Evolutionary conservation across 2,329 filamentous ascomycete genomes (phyloP), one percentile per base, ranked within the genome.

Genomic region (Cladobotryum mycophilum): DNA sequence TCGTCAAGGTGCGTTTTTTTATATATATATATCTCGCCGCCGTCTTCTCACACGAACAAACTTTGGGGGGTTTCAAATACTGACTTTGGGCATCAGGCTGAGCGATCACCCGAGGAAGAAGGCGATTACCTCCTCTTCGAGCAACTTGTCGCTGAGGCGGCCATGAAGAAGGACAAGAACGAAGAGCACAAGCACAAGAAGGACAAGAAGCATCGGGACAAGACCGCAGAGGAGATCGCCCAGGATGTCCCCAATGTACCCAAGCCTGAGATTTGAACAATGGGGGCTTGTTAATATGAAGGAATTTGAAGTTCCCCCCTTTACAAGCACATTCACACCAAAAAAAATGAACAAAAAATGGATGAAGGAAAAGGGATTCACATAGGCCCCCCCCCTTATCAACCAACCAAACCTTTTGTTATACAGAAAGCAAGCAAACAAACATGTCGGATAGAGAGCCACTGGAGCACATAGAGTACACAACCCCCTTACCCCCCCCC

Each of bases 61-160:
- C 17, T 12, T 38, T 20, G 17, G 17, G 38, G n/a, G 22, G 12
- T n/a, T 25, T 13, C 4, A 14, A 1, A 33, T 25, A 34, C 44
- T 38, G 61, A 59, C 48, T 52, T 37, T 55, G 49, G 8, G 15
- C 20, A 34, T 44, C 58, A 96, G 91, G 89, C 92, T 38, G 80
- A 87, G 67, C 85, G 93, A 55, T 86, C 92, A 49, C 86, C 92
- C 40, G 93, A 99, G 57, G 93, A 99, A 74, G 93, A 99, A 70
- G 92, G 93, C 57, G 93, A 97, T 63, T 97, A 95, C 71, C 95
- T 99, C 82, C 91, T 92, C 14, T 99, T 99, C 60, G 93, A 99
- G 69, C 90, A 97, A 70, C 84, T 99, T 50, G 95, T 99, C 69
- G 91, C 93, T 46, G 93, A 99, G 67, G 92, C 92, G 4, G 90